These are phyloP conservation scores for Heteromeles arbutifolia DNA, from an alignment of 306 rosid species.

Conservation along the genomic window DNA sequence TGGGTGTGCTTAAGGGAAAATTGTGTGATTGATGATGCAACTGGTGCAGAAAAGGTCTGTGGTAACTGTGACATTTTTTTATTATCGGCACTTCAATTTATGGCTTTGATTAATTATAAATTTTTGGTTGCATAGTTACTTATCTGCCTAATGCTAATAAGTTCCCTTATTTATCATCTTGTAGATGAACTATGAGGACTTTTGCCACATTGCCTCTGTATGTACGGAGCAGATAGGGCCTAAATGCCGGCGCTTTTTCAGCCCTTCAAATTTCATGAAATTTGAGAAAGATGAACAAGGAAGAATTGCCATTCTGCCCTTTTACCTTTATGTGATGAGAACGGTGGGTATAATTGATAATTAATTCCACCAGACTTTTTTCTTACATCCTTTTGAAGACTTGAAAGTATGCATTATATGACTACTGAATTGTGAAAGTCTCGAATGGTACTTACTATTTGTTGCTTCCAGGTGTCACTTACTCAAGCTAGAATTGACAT, in stretches of 20 bases:
- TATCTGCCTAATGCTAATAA: slow-evolving; percentile 16
- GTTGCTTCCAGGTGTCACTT: slow-evolving; percentile 79
- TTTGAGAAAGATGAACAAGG: slow-evolving; percentile 99
- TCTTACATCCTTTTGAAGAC: neutral
- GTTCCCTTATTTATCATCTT: slow-evolving; percentile 27
- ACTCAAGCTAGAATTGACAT: slow-evolving; percentile 98
- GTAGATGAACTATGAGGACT: slow-evolving; percentile 98
- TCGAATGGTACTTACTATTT: slow-evolving; percentile 14
- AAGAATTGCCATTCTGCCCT: slow-evolving; percentile 98
- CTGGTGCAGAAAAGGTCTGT: slow-evolving; percentile 93
- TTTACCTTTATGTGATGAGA: slow-evolving; percentile 98
- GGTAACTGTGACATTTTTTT: neutral
- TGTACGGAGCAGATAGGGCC: slow-evolving; percentile 99
- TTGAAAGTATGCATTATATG: neutral
- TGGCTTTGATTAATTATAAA: neutral
- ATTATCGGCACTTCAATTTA: neutral
- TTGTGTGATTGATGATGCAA: slow-evolving; percentile 96
- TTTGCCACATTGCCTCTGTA: slow-evolving; percentile 97
- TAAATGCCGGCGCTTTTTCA: slow-evolving; percentile 88
- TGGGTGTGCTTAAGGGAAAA: slow-evolving; percentile 98
- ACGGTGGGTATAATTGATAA: slow-evolving; percentile 50
- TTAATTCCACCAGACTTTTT: neutral
- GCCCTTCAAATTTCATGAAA: slow-evolving; percentile 99
- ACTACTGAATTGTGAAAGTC: neutral
- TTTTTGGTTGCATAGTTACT: neutral